phyloP scores from a whole-genome alignment of 495 filamentous ascomycete genomes.

The Cenococcum geophilum region DNA sequence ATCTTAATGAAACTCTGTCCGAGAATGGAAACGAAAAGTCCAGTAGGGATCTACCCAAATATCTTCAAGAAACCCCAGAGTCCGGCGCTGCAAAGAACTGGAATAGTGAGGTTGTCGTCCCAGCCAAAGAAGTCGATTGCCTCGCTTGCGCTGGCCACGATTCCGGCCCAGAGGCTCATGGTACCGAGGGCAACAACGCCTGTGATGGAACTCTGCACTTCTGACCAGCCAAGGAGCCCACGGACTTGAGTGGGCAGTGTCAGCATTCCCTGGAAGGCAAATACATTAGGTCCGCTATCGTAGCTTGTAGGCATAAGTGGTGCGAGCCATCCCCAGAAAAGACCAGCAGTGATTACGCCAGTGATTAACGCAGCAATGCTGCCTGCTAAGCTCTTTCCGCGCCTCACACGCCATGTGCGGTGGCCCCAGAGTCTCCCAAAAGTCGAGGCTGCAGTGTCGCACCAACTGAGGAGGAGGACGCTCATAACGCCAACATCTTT shows the following conservation, averaged over 20 bases:
- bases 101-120: constrained; percentile 98
- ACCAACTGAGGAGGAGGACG: constrained; percentile 89
- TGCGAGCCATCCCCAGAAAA: constrained; percentile 83
- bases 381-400: constrained; percentile 87
- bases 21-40: background rate
- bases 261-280: constrained; percentile 75
- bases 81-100: constrained; percentile 79
- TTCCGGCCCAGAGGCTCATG: constrained; percentile 79
- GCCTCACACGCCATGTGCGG: constrained; percentile 76
- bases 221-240: constrained; percentile 38
- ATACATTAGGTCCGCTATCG: constrained; percentile 59
- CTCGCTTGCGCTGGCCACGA: constrained; percentile 82
- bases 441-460: constrained; percentile 92
- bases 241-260: constrained; percentile 51
- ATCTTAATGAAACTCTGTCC: background rate
- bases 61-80: constrained; percentile 91
- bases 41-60: constrained; percentile 53
- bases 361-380: constrained; percentile 75
- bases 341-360: constrained; percentile 69
- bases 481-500: constrained; percentile 92
- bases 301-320: constrained; percentile 40
- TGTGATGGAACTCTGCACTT: constrained; percentile 46
- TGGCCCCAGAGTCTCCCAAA: constrained; percentile 82
- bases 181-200: constrained; percentile 72
- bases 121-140: constrained; percentile 83